These are phyloP conservation scores for Dipteronia sinensis DNA, from an alignment of 345 rosid species.

Conservation along the genomic window DNA sequence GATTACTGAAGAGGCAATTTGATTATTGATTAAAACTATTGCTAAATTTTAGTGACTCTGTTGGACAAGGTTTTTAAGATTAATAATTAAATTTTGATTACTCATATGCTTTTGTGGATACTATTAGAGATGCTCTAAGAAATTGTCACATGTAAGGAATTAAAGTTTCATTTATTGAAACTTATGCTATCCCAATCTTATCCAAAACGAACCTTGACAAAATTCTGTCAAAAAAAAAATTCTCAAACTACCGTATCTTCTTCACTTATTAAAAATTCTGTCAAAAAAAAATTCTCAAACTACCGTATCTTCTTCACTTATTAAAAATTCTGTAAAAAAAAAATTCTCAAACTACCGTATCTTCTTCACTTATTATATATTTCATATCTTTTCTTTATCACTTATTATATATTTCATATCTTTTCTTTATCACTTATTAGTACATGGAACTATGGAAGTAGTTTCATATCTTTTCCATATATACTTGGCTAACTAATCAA, in stretches of 20 bases:
- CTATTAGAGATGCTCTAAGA: too few relatives aligned
- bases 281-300: too few relatives aligned
- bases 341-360: too few relatives aligned
- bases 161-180: neutral
- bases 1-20: too few relatives aligned
- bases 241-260: slow-evolving; percentile 1
- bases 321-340: slow-evolving; percentile 4
- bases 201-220: slow-evolving; percentile 29
- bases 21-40: too few relatives aligned
- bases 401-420: neutral
- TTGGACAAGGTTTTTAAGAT: too few relatives aligned
- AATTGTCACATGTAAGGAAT: neutral
- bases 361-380: neutral
- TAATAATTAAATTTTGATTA: too few relatives aligned
- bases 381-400: neutral
- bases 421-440: slow-evolving; percentile 1
- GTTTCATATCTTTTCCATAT: neutral
- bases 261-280: neutral
- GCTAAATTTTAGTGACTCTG: too few relatives aligned
- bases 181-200: slow-evolving; percentile 31
- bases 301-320: neutral
- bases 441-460: neutral
- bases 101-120: too few relatives aligned
- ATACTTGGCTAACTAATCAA: too few relatives aligned
- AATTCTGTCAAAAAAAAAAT: slow-evolving; percentile 7